Conservation (phyloP, 225 moss, liverwort and hornwort species). For the Thuidium tamariscinum region DNA sequence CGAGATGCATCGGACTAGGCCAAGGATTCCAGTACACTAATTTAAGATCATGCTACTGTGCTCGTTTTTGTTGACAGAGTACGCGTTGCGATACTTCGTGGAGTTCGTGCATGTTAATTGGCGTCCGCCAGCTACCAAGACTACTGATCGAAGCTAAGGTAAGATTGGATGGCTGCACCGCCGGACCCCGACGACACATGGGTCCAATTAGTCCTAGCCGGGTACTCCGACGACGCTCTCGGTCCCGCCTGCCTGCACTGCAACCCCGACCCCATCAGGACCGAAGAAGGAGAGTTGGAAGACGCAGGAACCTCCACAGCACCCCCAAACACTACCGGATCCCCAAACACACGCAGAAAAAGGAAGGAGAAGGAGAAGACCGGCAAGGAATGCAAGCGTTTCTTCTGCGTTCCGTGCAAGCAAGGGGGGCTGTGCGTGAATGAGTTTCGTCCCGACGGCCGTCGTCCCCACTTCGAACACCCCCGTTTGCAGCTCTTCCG, state of each 20-base stretch:
- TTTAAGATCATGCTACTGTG: neutral
- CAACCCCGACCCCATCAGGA: neutral
- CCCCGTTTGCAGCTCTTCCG: neutral
- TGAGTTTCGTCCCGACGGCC: neutral
- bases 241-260: neutral
- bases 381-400: neutral
- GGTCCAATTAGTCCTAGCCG: neutral
- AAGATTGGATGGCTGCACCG: neutral
- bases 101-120: neutral
- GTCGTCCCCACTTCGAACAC: neutral
- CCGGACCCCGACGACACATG: neutral
- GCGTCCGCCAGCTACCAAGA: neutral
- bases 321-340: neutral
- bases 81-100: no score
- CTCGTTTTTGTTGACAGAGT: neutral
- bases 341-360: no score
- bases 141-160: no score
- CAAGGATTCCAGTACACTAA: neutral
- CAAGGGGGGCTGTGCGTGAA: neutral
- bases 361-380: neutral
- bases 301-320: neutral
- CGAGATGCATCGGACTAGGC: no score
- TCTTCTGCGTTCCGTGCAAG: neutral
- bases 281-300: neutral
- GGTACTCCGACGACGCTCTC: neutral